phyloP scores from a whole-genome alignment of 352 stramenopile species.

The Phytophthora cryptogea region DNA sequence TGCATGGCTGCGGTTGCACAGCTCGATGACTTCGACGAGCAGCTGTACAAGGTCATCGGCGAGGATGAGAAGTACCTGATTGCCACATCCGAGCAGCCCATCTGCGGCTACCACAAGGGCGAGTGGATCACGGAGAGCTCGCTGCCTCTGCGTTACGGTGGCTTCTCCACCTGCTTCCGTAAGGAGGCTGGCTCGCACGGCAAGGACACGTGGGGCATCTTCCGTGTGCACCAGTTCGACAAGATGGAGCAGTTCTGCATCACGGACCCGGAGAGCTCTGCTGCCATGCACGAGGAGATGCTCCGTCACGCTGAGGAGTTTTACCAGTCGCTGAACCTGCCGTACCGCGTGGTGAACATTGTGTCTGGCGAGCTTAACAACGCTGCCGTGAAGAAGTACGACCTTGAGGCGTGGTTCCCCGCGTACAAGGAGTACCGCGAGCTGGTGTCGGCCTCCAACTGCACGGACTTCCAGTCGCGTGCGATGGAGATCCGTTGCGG shows the following conservation, averaged over 20 bases:
- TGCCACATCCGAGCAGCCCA: slow-evolving; percentile 99
- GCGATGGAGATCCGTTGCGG: slow-evolving; percentile 98
- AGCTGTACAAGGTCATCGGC: slow-evolving; percentile 99
- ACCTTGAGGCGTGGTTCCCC: slow-evolving; percentile 99
- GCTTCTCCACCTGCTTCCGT: slow-evolving; percentile 99
- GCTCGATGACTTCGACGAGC: slow-evolving; percentile 99
- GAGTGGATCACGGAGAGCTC: slow-evolving; percentile 88
- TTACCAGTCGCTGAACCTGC: slow-evolving; percentile 97
- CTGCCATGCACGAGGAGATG: slow-evolving; percentile 94
- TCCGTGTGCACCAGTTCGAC: slow-evolving; percentile 99
- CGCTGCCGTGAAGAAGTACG: slow-evolving; percentile 99
- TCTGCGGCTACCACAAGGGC: slow-evolving; percentile 98
- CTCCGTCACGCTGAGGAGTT: slow-evolving; percentile 95
- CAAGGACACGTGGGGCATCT: slow-evolving; percentile 99
- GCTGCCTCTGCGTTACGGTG: slow-evolving; percentile 88
- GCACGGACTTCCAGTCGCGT: slow-evolving; percentile 97
- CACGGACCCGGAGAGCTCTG: slow-evolving; percentile 93
- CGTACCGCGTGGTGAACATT: slow-evolving; percentile 99
- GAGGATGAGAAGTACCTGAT: slow-evolving; percentile 99
- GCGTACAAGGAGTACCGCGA: slow-evolving; percentile 98
- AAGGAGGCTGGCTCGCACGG: slow-evolving; percentile 99
- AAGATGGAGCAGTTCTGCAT: slow-evolving; percentile 99
- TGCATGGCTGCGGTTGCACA: slow-evolving; percentile 98
- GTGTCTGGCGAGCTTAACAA: slow-evolving; percentile 98
- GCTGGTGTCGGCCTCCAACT: slow-evolving; percentile 99